These are phyloP conservation scores for Eudorina sp. DNA, from an alignment of 139 green algal species.

Conservation along the genomic window DNA sequence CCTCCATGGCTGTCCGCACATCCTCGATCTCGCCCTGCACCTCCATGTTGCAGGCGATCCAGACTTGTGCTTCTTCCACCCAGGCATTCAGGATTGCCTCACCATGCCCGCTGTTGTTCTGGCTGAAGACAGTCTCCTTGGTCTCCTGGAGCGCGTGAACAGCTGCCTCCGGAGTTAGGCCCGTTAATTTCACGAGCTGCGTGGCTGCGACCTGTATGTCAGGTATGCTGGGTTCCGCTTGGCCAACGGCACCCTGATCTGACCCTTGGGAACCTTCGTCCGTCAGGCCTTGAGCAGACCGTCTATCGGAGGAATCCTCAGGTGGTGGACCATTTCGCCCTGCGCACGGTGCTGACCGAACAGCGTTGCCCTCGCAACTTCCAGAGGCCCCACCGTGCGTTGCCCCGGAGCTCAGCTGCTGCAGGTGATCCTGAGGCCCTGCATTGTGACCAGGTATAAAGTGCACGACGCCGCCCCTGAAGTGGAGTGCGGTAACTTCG, in stretches of 20 bases:
- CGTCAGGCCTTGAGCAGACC: too few species aligned
- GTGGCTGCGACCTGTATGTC: neutral
- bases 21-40: slow-evolving; percentile 32
- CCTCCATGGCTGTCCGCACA: neutral
- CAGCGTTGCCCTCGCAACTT: too few species aligned
- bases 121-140: neutral
- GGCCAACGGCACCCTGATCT: neutral
- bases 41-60: slow-evolving; percentile 10
- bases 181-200: neutral
- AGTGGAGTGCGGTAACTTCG: too few species aligned
- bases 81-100: neutral
- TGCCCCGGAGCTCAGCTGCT: too few species aligned
- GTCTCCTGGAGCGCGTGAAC: slow-evolving; percentile 7
- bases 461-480: too few species aligned
- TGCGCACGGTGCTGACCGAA: neutral
- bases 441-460: too few species aligned
- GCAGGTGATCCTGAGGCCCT: too few species aligned
- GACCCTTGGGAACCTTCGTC: neutral
- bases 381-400: too few species aligned
- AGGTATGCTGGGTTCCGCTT: neutral
- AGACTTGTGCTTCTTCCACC: slow-evolving; percentile 21
- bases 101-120: neutral
- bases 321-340: neutral
- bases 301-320: neutral
- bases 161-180: neutral